Evolutionary conservation across 2,329 filamentous ascomycete genomes (phyloP).

Genomic region (Diaporthe sp.): DNA sequence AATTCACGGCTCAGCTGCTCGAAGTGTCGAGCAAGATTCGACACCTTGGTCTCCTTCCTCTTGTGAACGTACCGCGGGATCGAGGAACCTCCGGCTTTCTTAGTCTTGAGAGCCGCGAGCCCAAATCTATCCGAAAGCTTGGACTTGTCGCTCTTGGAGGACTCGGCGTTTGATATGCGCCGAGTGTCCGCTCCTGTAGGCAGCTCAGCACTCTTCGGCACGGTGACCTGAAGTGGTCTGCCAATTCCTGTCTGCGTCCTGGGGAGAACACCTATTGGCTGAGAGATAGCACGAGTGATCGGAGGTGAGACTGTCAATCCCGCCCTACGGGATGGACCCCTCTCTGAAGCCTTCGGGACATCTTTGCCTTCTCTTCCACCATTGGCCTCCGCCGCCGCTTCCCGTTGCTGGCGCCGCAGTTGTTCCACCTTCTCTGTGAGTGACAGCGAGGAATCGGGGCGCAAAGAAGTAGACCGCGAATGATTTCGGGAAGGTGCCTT

Average conservation of each 20-base stretch:
- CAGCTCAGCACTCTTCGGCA: slow-evolving; percentile 50
- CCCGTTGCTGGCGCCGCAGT: slow-evolving; percentile 63
- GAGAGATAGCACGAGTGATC: slow-evolving; percentile 67
- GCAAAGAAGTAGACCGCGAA: slow-evolving; percentile 36
- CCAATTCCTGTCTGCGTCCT: slow-evolving; percentile 61
- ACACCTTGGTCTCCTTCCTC: slow-evolving; percentile 83
- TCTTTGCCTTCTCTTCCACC: slow-evolving; percentile 43
- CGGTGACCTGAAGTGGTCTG: slow-evolving; percentile 56
- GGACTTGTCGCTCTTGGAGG: slow-evolving; percentile 72
- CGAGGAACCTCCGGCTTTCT: slow-evolving; percentile 76
- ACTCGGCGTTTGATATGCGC: slow-evolving; percentile 54
- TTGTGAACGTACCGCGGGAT: slow-evolving; percentile 90
- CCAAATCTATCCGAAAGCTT: slow-evolving; percentile 82
- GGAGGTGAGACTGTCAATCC: slow-evolving; percentile 65
- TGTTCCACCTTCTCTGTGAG: slow-evolving; percentile 65
- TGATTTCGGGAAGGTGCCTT: slow-evolving; percentile 38
- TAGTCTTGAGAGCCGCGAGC: slow-evolving; percentile 73
- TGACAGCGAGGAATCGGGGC: slow-evolving; percentile 44
- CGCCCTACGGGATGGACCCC: slow-evolving; percentile 59
- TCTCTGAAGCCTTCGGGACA: slow-evolving; percentile 47
- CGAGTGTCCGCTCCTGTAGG: slow-evolving; percentile 50
- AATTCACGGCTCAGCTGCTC: slow-evolving; percentile 97
- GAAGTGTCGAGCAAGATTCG: slow-evolving; percentile 93
- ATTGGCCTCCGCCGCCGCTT: slow-evolving; percentile 51
- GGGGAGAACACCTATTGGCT: slow-evolving; percentile 62